phyloP scores from a whole-genome alignment of 768 basidiomycete species.

The Pulveroboletus frians region DNA sequence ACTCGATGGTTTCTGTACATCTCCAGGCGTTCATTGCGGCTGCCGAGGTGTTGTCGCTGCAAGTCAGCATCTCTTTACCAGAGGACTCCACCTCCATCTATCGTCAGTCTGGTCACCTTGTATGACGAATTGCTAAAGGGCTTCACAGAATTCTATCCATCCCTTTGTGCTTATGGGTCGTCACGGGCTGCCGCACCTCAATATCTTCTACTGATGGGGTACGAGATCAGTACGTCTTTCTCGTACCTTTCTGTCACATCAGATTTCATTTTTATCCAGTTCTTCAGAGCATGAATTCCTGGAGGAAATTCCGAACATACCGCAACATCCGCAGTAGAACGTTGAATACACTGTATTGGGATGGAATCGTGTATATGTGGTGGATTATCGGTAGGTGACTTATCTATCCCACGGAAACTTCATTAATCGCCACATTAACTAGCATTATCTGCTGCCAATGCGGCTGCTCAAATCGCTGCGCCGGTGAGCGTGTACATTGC shows the following conservation, averaged over 20 bases:
- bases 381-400: slow-evolving; percentile 16
- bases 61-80: slow-evolving; percentile 10
- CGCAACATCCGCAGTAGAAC: slow-evolving; percentile 13
- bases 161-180: slow-evolving; percentile 11
- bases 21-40: slow-evolving; percentile 14
- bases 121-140: neutral
- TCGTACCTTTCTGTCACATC: neutral
- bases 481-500: slow-evolving; percentile 12
- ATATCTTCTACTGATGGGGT: slow-evolving; percentile 14
- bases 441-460: slow-evolving; percentile 15
- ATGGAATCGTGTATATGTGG: slow-evolving; percentile 25
- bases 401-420: neutral
- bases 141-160: slow-evolving; percentile 18
- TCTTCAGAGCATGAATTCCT: slow-evolving; percentile 22
- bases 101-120: slow-evolving; percentile 11
- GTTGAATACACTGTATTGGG: slow-evolving; percentile 24
- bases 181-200: slow-evolving; percentile 13
- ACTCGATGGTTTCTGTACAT: neutral
- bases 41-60: slow-evolving; percentile 7
- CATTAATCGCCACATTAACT: neutral
- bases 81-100: slow-evolving; percentile 15
- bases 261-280: slow-evolving; percentile 8
- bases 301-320: slow-evolving; percentile 22
- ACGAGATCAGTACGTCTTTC: slow-evolving; percentile 20
- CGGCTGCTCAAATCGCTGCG: slow-evolving; percentile 14